Percentiles rank a stretch among this genome's conserved stretches.
Evolutionary conservation across 2,329 filamentous ascomycete genomes (phyloP).

Genomic region (Colletotrichum theobromicola): DNA sequence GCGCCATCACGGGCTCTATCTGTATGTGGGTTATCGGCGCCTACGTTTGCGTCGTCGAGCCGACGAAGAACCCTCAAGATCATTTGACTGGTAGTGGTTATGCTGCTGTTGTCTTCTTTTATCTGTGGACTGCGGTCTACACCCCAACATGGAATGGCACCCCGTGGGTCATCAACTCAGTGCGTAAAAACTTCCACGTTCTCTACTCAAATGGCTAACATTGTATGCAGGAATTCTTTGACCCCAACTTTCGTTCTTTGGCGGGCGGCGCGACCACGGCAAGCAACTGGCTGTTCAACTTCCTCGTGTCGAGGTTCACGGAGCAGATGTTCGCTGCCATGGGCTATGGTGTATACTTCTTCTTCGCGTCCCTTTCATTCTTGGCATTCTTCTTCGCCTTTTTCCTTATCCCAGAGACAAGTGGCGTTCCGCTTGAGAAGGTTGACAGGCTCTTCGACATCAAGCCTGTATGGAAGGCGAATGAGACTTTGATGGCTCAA

Average conservation of each 20-base stretch:
- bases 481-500: constrained; percentile 13
- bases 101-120: constrained; percentile 69
- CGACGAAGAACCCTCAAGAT: constrained; percentile 33
- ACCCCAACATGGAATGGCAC: constrained; percentile 66
- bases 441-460: constrained; percentile 54
- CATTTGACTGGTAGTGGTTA: constrained; percentile 51
- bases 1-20: constrained; percentile 60
- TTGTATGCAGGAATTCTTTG: constrained; percentile 59
- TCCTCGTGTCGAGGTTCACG: constrained; percentile 59
- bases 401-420: constrained; percentile 59
- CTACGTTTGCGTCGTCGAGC: constrained; percentile 53
- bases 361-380: constrained; percentile 57
- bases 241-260: constrained; percentile 42
- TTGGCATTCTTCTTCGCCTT: constrained; percentile 52
- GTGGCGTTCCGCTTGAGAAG: constrained; percentile 55
- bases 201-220: too few species aligned
- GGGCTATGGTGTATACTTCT: constrained; percentile 59
- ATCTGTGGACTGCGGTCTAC: constrained; percentile 62
- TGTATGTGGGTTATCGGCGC: constrained; percentile 68
- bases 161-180: constrained; percentile 63
- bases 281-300: constrained; percentile 63
- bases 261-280: constrained; percentile 64
- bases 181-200: background rate
- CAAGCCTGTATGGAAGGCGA: constrained; percentile 23
- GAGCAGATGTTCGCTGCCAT: constrained; percentile 52